These are phyloP conservation scores for Xylaria grammica DNA, from an alignment of 495 filamentous ascomycete species.

Conservation along the genomic window DNA sequence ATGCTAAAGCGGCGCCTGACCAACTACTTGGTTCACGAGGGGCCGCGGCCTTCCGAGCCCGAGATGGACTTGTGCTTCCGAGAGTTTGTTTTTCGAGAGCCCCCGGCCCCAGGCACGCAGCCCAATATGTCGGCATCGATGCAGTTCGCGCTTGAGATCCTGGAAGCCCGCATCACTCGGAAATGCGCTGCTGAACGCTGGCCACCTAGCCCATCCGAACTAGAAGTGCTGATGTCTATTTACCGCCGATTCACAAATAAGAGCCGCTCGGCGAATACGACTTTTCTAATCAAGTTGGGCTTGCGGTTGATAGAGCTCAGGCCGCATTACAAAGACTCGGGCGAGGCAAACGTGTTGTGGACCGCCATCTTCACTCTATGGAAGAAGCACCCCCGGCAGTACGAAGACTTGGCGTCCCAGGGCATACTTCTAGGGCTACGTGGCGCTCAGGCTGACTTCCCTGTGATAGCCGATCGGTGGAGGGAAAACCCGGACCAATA, in stretches of 20 bases:
- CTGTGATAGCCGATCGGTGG: constrained; percentile 1
- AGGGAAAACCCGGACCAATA: constrained; percentile 21
- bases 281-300: constrained; percentile 23
- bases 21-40: constrained; percentile 22
- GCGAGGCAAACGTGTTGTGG: constrained; percentile 18
- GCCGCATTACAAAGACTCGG: background rate
- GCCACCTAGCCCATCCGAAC: constrained; percentile 18
- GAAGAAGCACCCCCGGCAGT: constrained; percentile 15
- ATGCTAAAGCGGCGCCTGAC: constrained; percentile 23
- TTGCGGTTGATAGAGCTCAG: constrained; percentile 25
- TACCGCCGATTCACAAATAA: constrained; percentile 18
- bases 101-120: constrained; percentile 10
- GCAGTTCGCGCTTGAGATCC: constrained; percentile 23
- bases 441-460: background rate
- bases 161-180: constrained; percentile 18
- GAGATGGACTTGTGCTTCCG: constrained; percentile 22
- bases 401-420: constrained; percentile 10
- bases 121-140: constrained; percentile 26
- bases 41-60: constrained; percentile 14
- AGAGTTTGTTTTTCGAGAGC: constrained; percentile 20
- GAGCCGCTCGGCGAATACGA: constrained; percentile 20
- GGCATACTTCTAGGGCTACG: constrained; percentile 11
- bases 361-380: constrained; percentile 13
- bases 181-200: constrained; percentile 20
- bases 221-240: constrained; percentile 24